Evolutionary conservation across 192 early-diverging fungal genomes (phyloP), one percentile per base, ranked within the genome.

Genomic region (Allomyces arbusculus): DNA sequence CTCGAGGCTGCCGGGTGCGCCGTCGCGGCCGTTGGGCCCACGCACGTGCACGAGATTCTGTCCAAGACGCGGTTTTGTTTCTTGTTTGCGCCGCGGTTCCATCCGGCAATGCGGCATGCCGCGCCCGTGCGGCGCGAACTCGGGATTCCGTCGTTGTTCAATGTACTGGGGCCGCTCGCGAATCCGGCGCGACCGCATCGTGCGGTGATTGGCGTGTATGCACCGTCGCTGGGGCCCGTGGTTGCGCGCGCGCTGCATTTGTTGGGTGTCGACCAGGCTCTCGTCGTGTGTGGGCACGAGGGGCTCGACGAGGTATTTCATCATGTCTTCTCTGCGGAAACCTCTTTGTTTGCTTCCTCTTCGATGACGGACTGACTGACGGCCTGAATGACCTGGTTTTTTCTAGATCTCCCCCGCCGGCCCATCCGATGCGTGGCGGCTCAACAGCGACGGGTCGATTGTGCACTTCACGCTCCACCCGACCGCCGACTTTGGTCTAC

Each of bases 111-210:
- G 89, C 87, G 84, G 58, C 74, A 84, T 66, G 81, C 91, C 19
- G 85, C 86, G 12, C 74, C 62, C 24, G 76, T 84, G 3, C 80
- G 95, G 23, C 83, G 83, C 45, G 92, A 99, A 73, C 76, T 99
- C 9, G 95, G 91, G 43, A 79, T 96, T 5, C 89, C 89, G 11
- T 94, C 95, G 4, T 85, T 94, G 24, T 94, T 99, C 78, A 99
- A 99, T 67, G 67, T 95, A 50, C 77, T 96, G 19, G 95, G 95
- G 0, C 95, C 95, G 7, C 72, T 98, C 69, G 89, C 78, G 61
- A 97, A 94, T 68, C 95, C 95, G 12, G 89, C 91, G 0, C 72
- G 72, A 44, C 92, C 95, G 1, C 73, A 72, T n/a, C 79, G 87
- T 33, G 80, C 87, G 23, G 84, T 99, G 3, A 86, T 97, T 4